These are phyloP conservation scores for Suhomyces vadensis DNA, from an alignment of 805 yeast species.

Conservation along the genomic window DNA sequence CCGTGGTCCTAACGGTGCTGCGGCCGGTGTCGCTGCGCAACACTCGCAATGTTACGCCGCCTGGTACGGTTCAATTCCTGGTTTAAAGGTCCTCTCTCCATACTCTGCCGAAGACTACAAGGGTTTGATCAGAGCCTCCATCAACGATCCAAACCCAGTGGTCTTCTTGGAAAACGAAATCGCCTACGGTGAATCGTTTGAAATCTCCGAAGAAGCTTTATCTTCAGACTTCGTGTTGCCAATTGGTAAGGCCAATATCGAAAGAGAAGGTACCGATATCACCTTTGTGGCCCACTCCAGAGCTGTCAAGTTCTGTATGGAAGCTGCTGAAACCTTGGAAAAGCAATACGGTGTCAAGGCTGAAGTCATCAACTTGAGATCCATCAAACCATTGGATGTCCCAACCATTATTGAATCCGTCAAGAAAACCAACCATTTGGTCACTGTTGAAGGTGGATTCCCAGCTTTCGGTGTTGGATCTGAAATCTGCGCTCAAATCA, in stretches of 20 bases:
- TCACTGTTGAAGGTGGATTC: conserved; percentile 96
- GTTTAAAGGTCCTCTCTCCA: conserved; percentile 94
- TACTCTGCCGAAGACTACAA: conserved; percentile 93
- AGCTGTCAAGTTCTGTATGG: conserved; percentile 79
- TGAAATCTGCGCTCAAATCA: conserved; percentile 94
- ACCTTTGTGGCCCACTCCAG: conserved; percentile 90
- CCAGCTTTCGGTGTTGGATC: conserved; percentile 99
- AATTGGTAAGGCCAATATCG: conserved; percentile 93
- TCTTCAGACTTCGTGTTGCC: conserved; percentile 90
- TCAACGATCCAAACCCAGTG: conserved; percentile 98
- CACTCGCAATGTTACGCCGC: conserved; percentile 98
- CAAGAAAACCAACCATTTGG: conserved; percentile 94
- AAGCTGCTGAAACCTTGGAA: conserved; percentile 87
- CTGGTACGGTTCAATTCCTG: conserved; percentile 98
- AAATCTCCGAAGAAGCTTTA: conserved; percentile 83
- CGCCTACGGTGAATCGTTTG: conserved; percentile 88
- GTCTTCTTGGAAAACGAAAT: conserved; percentile 95
- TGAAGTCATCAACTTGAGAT: conserved; percentile 93
- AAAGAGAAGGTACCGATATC: conserved; percentile 88
- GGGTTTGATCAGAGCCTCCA: conserved; percentile 94
- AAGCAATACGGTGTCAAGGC: conserved; percentile 84
- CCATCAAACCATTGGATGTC: conserved; percentile 94
- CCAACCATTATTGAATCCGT: conserved; percentile 82
- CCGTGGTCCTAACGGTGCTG: conserved; percentile 99
- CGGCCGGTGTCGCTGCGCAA: conserved; percentile 99